Percentiles rank a stretch among this genome's conserved stretches.
Conservation (phyloP, 225 moss, liverwort and hornwort genomes). For the Marchantia polymorpha region DNA sequence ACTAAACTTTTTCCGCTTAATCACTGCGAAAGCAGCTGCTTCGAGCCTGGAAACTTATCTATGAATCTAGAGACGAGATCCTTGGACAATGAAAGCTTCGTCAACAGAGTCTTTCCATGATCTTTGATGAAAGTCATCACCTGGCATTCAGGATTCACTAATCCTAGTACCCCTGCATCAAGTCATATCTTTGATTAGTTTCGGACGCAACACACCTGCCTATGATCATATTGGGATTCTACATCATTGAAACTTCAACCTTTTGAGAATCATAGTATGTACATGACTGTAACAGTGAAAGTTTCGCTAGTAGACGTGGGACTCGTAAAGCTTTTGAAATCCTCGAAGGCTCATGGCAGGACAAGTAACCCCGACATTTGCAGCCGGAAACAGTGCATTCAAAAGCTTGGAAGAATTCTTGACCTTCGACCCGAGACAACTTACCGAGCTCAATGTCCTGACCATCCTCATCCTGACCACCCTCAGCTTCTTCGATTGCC, state of each 20-base stretch:
- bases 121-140: constrained; percentile 62
- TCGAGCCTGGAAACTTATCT: constrained; percentile 76
- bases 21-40: constrained; percentile 38
- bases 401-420: too few relatives aligned
- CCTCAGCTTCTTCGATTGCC: constrained; percentile 78
- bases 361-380: not conserved
- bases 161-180: constrained; percentile 48
- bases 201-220: not conserved
- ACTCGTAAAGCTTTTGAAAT: too few relatives aligned
- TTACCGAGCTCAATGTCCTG: constrained; percentile 95
- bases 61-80: constrained; percentile 74
- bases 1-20: not conserved
- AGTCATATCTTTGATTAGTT: not conserved
- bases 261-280: too few relatives aligned
- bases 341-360: too few relatives aligned
- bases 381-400: not conserved
- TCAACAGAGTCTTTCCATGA: constrained; percentile 51
- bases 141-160: constrained; percentile 69
- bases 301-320: too few relatives aligned
- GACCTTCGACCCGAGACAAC: not conserved
- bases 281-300: too few relatives aligned
- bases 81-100: constrained; percentile 55
- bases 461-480: constrained; percentile 91
- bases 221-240: not conserved
- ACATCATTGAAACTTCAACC: too few relatives aligned